phyloP scores from a whole-genome alignment of 768 basidiomycete genomes.

The Russula dissimulans region DNA sequence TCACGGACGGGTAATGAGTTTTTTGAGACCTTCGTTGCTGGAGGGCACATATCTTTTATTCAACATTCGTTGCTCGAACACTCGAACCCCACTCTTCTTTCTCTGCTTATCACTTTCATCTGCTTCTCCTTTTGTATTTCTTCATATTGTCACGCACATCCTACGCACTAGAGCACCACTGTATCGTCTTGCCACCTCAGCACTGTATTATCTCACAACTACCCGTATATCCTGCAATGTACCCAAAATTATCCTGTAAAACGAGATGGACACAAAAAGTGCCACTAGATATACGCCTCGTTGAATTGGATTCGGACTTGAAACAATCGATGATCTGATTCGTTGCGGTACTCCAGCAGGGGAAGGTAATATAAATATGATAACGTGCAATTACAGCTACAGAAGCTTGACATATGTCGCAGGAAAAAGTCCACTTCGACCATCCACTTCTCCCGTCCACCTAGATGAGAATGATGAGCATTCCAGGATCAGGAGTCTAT shows the following conservation, averaged over 20 bases:
- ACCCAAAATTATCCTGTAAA: slow-evolving; percentile 2
- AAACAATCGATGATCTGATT: neutral
- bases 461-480: slow-evolving; percentile 4
- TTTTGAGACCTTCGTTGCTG: slow-evolving; percentile 4
- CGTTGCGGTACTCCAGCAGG: neutral
- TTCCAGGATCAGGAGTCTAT: neutral
- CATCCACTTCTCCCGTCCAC: slow-evolving; percentile 18
- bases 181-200: neutral
- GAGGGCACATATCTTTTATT: slow-evolving; percentile 9
- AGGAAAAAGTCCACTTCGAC: slow-evolving; percentile 18
- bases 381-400: neutral
- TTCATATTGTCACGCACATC: slow-evolving; percentile 14
- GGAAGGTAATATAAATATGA: neutral
- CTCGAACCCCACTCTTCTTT: neutral
- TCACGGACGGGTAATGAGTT: neutral
- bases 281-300: neutral
- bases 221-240: neutral
- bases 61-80: slow-evolving; percentile 14
- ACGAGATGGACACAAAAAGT: slow-evolving; percentile 6
- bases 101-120: slow-evolving; percentile 6
- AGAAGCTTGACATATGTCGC: slow-evolving; percentile 15
- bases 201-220: slow-evolving; percentile 10
- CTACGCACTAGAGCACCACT: neutral
- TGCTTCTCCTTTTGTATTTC: neutral
- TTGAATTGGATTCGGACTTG: neutral